These are phyloP conservation scores for Allium cepa DNA, from an alignment of 106 monocot genomes.

Conservation along the genomic window DNA sequence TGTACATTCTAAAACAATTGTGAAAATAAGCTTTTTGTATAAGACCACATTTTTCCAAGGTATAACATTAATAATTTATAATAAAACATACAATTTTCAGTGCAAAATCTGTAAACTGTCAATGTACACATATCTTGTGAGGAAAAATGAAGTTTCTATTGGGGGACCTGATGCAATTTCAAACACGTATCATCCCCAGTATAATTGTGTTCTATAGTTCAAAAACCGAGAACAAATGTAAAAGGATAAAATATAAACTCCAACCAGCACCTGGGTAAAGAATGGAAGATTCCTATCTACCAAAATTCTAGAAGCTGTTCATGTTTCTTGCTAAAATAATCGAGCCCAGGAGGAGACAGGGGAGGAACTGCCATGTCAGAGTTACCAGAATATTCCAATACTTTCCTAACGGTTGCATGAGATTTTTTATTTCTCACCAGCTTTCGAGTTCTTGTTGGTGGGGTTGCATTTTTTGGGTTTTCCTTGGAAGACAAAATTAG, in stretches of 20 bases:
- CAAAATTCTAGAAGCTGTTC: neutral
- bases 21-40: too few species aligned
- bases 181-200: too few species aligned
- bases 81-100: too few species aligned
- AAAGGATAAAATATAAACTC: neutral
- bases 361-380: slow-evolving; percentile 9
- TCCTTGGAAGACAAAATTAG: slow-evolving; percentile 6
- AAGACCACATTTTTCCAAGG: too few species aligned
- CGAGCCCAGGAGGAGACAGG: slow-evolving; percentile 4
- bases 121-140: too few species aligned
- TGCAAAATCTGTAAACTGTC: too few species aligned
- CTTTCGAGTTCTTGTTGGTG: neutral
- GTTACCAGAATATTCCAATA: neutral
- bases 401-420: slow-evolving; percentile 2
- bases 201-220: too few species aligned
- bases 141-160: too few species aligned
- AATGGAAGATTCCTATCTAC: neutral
- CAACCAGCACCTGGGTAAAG: slow-evolving; percentile 2
- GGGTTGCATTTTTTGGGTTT: neutral
- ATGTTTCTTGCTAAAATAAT: neutral
- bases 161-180: too few species aligned
- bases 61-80: too few species aligned
- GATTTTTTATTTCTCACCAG: neutral
- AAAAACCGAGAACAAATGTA: too few species aligned
- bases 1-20: too few species aligned